These are phyloP conservation scores for Phialophora verrucosa DNA, from an alignment of 2,329 filamentous ascomycete genomes.

Conservation along the genomic window DNA sequence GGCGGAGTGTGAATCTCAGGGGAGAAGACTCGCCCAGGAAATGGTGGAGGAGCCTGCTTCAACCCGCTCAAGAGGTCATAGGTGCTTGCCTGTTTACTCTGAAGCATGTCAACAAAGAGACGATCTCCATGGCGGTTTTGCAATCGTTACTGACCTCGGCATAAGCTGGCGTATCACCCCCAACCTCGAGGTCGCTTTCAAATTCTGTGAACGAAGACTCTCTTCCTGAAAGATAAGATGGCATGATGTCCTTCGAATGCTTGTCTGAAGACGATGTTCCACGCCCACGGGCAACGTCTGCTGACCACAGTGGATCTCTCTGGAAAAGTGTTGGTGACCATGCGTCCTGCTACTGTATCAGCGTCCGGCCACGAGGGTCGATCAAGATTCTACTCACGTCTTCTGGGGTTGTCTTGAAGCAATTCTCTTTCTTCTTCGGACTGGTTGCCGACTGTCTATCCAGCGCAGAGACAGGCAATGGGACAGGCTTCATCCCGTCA, in stretches of 20 bases:
- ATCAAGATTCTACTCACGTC: background rate
- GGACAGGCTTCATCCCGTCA: background rate
- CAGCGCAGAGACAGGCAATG: background rate
- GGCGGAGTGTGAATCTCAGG: constrained; percentile 16
- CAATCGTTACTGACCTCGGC: background rate
- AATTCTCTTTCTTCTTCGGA: background rate
- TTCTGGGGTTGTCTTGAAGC: constrained; percentile 1
- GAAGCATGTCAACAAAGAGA: background rate
- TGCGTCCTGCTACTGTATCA: background rate
- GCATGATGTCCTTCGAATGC: background rate
- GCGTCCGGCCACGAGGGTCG: background rate
- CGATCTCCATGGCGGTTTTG: background rate
- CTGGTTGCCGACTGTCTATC: background rate
- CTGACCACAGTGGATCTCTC: constrained; percentile 12
- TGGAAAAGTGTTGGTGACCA: background rate
- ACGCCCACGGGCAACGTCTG: constrained; percentile 23
- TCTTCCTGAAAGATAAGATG: background rate
- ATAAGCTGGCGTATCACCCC: background rate
- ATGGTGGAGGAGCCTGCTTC: background rate
- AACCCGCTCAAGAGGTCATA: background rate
- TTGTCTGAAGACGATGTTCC: constrained; percentile 5
- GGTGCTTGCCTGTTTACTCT: background rate
- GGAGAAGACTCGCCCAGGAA: background rate
- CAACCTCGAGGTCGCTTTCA: constrained; percentile 8
- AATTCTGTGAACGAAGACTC: background rate